Evolutionary conservation across 257 asterid genomes (phyloP).

Genomic region (Datura wrightii): DNA sequence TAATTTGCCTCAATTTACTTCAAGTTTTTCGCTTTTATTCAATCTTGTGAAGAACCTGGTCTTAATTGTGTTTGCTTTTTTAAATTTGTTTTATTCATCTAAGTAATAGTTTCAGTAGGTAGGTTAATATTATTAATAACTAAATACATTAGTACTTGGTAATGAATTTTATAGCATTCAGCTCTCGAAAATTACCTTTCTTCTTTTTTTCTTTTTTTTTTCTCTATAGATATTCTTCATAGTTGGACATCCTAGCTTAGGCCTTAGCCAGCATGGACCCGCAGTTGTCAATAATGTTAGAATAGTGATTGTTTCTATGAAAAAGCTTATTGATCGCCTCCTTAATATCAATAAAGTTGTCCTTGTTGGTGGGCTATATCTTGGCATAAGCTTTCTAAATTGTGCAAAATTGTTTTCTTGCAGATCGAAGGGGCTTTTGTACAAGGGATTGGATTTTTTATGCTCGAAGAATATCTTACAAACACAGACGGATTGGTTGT

Average conservation of each 20-base stretch:
- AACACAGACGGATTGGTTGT: constrained; percentile 62
- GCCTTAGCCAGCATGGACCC: background rate
- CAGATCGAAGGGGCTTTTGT: constrained; percentile 94
- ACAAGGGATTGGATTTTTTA: constrained; percentile 86
- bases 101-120: background rate
- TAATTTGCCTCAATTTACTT: background rate
- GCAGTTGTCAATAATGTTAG: background rate
- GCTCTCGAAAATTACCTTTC: background rate
- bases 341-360: background rate
- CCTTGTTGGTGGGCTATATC: no score
- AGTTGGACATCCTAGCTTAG: background rate
- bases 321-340: background rate
- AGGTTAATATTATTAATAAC: background rate
- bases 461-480: constrained; percentile 76
- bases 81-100: background rate
- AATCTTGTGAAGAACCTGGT: constrained; percentile 3
- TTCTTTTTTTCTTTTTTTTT: no score
- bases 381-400: no score
- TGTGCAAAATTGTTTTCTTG: background rate
- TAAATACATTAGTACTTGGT: background rate
- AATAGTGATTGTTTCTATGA: background rate
- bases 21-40: background rate
- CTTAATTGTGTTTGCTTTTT: background rate
- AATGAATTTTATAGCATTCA: no score
- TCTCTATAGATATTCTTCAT: background rate